These are phyloP conservation scores for Candida tallmaniae DNA, from an alignment of 805 yeast species.

Conservation along the genomic window DNA sequence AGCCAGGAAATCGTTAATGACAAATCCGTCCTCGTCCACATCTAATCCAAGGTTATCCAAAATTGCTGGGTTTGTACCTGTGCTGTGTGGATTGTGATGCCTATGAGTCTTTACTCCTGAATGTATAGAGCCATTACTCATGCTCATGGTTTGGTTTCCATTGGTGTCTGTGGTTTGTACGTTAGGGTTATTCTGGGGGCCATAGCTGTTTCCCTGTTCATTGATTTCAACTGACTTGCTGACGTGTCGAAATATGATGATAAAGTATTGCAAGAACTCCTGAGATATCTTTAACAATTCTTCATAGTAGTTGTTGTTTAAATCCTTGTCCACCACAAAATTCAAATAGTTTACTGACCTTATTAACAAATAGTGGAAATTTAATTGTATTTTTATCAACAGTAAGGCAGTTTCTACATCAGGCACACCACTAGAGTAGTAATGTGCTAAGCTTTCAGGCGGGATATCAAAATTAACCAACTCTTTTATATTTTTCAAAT, in stretches of 20 bases:
- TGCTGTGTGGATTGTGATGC: constrained; percentile 16
- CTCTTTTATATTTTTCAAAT: constrained; percentile 16
- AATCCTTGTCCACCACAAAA: constrained; percentile 39
- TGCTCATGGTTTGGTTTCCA: neutral
- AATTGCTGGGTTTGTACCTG: constrained; percentile 19
- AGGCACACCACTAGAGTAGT: constrained; percentile 28
- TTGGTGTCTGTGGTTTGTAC: constrained; percentile 3
- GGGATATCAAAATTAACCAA: constrained; percentile 13
- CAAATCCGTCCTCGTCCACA: constrained; percentile 43
- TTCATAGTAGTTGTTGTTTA: constrained; percentile 28
- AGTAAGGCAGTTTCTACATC: constrained; percentile 35
- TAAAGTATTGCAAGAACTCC: constrained; percentile 35
- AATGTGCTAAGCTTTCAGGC: constrained; percentile 20
- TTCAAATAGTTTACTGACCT: constrained; percentile 40
- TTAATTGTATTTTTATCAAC: constrained; percentile 39
- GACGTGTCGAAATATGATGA: constrained; percentile 33
- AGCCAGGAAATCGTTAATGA: constrained; percentile 40
- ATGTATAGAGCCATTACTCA: neutral
- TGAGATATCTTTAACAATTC: constrained; percentile 34
- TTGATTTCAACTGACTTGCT: constrained; percentile 14
- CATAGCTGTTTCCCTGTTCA: neutral
- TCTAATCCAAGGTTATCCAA: constrained; percentile 36
- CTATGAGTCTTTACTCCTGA: constrained; percentile 6
- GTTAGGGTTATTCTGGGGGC: neutral
- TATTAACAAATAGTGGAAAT: constrained; percentile 40